phyloP scores from a whole-genome alignment of 2,329 filamentous ascomycete genomes.

The Cladobotryum protrusum region DNA sequence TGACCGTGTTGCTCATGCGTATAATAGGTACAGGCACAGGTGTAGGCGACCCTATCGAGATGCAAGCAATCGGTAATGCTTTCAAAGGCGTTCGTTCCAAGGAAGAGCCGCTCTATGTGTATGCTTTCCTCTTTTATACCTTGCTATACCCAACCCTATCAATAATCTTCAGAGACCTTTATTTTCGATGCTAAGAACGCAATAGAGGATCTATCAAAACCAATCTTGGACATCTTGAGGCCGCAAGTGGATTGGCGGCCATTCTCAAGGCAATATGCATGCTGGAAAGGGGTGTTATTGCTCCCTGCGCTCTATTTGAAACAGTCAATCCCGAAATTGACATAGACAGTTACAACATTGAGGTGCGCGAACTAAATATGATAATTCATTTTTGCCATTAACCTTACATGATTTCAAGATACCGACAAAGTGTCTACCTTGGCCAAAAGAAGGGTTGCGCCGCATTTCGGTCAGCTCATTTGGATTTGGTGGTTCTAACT shows the following conservation, averaged over 20 bases:
- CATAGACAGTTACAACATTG: constrained; percentile 10
- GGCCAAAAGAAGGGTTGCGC: constrained; percentile 30
- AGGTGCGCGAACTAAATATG: constrained; percentile 1
- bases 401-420: no score
- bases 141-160: background rate
- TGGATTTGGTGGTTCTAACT: constrained; percentile 43
- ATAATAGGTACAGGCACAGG: no score
- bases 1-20: no score
- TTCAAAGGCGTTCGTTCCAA: constrained; percentile 6
- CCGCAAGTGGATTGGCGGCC: constrained; percentile 12
- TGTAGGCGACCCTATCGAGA: constrained; percentile 14
- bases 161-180: constrained; percentile 2
- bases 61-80: constrained; percentile 4
- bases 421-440: constrained; percentile 25
- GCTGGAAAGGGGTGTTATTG: constrained; percentile 7
- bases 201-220: constrained; percentile 16
- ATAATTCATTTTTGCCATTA: background rate
- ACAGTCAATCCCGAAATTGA: constrained; percentile 9
- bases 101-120: constrained; percentile 25
- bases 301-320: background rate
- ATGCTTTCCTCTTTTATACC: no score
- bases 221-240: constrained; percentile 16
- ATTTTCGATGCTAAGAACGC: no score
- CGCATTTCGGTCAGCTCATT: constrained; percentile 42
- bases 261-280: constrained; percentile 8